Evolutionary conservation across 2,329 filamentous ascomycete genomes (phyloP).

Genomic region (Claviceps lovelessii): DNA sequence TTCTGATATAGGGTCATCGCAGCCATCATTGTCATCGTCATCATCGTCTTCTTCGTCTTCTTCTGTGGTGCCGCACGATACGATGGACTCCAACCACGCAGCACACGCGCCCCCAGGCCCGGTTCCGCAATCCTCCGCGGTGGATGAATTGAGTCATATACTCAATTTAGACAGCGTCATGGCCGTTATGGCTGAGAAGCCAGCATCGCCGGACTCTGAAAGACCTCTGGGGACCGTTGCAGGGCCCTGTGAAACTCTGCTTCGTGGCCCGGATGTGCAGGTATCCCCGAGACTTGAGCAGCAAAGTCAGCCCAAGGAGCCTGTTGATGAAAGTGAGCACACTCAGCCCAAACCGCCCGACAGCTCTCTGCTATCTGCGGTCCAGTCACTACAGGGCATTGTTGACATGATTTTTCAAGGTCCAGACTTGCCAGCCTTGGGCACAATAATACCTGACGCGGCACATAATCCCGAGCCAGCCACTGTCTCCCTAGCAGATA

Average conservation of each 20-base stretch:
- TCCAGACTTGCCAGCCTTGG: conserved; percentile 8
- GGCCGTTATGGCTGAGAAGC: neutral
- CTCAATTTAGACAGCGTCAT: conserved; percentile 7
- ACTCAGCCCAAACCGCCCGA: neutral
- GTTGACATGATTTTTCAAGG: conserved; percentile 10
- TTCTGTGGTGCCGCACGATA: neutral
- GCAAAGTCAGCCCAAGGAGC: neutral
- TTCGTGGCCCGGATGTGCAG: neutral
- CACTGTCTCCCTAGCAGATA: conserved; percentile 26
- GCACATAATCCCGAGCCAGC: conserved; percentile 12
- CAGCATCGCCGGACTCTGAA: neutral
- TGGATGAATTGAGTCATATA: conserved; percentile 8
- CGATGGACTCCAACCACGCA: conserved; percentile 2
- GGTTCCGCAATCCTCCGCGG: conserved; percentile 2
- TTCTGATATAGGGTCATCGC: neutral
- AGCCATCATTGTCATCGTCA: neutral
- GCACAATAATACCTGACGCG: conserved; percentile 10
- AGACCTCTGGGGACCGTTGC: neutral
- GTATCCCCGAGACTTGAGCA: neutral
- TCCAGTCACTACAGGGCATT: conserved; percentile 10
- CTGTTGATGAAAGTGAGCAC: neutral
- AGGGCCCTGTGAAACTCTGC: neutral
- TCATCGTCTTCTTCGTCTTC: neutral
- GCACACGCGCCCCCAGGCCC: neutral
- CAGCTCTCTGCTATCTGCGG: conserved; percentile 10